Evolutionary conservation across 805 yeast species (phyloP).

Genomic region (Tetrapisispora namnaoensis): DNA sequence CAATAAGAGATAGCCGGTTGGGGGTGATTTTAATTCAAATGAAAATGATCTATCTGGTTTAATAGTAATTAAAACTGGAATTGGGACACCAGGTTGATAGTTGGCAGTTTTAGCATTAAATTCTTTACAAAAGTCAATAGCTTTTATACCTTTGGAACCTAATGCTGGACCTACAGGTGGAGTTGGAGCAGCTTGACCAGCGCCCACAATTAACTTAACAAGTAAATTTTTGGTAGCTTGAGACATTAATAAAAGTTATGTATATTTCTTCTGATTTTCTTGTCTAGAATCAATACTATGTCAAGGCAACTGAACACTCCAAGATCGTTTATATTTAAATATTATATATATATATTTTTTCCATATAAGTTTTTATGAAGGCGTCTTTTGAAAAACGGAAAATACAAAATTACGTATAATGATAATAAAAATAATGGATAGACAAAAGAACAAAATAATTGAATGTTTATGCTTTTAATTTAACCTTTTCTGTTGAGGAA

Average conservation of each 20-base stretch:
- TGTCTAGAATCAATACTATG: too few relatives aligned
- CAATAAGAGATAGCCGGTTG: slow-evolving; percentile 76
- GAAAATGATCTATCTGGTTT: slow-evolving; percentile 87
- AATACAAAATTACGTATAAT: too few relatives aligned
- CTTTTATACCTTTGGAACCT: slow-evolving; percentile 97
- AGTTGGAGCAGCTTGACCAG: slow-evolving; percentile 96
- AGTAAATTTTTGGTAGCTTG: slow-evolving; percentile 47
- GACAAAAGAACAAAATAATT: too few relatives aligned
- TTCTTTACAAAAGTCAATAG: slow-evolving; percentile 96
- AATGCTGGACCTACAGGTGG: slow-evolving; percentile 99
- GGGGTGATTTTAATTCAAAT: slow-evolving; percentile 84
- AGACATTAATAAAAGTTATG: slow-evolving; percentile 14
- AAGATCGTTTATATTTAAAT: too few relatives aligned
- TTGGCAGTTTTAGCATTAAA: slow-evolving; percentile 94
- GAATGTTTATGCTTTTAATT: too few relatives aligned
- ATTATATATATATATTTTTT: too few relatives aligned
- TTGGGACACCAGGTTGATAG: slow-evolving; percentile 75
- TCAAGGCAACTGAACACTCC: too few relatives aligned
- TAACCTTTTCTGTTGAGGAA: too few relatives aligned
- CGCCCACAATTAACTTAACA: slow-evolving; percentile 87
- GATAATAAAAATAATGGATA: too few relatives aligned
- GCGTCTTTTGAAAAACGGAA: too few relatives aligned
- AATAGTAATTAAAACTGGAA: slow-evolving; percentile 76
- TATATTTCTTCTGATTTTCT: too few relatives aligned
- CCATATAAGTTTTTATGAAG: too few relatives aligned